These are phyloP conservation scores for Paulownia fortunei DNA, from an alignment of 257 asterid genomes.

Conservation along the genomic window DNA sequence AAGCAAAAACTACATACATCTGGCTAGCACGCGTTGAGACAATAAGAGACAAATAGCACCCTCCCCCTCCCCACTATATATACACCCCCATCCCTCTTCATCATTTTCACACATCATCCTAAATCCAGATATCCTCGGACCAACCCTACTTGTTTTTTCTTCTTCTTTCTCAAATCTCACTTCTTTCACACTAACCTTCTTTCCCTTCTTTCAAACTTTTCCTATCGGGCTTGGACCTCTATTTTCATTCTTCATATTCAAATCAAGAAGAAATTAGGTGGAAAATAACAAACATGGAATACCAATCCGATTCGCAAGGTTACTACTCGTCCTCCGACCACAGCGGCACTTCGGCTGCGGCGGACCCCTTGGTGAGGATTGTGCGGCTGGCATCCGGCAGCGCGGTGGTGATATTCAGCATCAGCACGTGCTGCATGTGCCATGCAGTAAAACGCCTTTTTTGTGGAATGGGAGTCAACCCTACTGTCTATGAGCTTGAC, in stretches of 20 bases:
- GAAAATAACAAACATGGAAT: conserved; percentile 35
- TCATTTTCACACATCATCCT: conserved; percentile 37
- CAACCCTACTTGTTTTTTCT: not conserved
- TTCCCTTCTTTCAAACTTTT: not conserved
- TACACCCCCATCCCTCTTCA: conserved; percentile 12
- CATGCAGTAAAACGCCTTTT: conserved; percentile 62
- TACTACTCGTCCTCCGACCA: conserved; percentile 32
- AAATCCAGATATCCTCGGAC: conserved; percentile 38
- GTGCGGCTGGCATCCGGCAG: conserved; percentile 53
- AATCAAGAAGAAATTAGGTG: not conserved
- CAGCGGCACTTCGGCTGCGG: conserved; percentile 1
- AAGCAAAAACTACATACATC: conserved; percentile 39
- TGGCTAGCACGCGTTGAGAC: conserved; percentile 62
- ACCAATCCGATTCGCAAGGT: conserved; percentile 33
- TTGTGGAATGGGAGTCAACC: conserved; percentile 67
- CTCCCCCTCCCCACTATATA: conserved; percentile 28
- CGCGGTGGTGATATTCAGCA: conserved; percentile 63
- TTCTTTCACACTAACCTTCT: not conserved
- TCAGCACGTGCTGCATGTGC: conserved; percentile 71
- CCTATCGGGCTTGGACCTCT: not conserved
- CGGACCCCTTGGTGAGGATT: conserved; percentile 43
- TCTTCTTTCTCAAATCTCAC: not conserved
- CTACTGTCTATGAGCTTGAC: conserved; percentile 62
- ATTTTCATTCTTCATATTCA: not conserved
- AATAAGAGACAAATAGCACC: conserved; percentile 37